These are phyloP conservation scores for Lipomyces kockii DNA, from an alignment of 805 yeast genomes.

Conservation along the genomic window DNA sequence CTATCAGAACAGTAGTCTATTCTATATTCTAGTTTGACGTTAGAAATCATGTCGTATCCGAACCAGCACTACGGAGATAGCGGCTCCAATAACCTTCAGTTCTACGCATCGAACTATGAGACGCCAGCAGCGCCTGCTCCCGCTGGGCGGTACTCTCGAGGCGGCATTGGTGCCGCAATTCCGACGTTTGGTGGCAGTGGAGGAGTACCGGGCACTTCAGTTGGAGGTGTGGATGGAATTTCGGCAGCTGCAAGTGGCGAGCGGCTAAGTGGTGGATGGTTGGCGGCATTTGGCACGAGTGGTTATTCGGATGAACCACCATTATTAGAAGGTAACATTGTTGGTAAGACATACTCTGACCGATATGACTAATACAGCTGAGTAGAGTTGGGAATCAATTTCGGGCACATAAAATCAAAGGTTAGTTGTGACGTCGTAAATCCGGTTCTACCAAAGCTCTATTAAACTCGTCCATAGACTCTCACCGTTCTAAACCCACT, in stretches of 20 bases:
- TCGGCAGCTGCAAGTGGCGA: slow-evolving; percentile 45
- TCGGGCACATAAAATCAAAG: slow-evolving; percentile 79
- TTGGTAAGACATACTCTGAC: not conserved
- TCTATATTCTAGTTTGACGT: not conserved
- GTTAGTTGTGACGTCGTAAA: slow-evolving; percentile 16
- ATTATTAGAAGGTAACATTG: slow-evolving; percentile 59
- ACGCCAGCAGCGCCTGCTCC: slow-evolving; percentile 11
- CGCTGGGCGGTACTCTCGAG: slow-evolving; percentile 42
- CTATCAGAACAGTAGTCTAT: not conserved
- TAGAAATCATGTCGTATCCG: not conserved
- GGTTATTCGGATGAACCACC: slow-evolving; percentile 98
- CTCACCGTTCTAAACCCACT: slow-evolving; percentile 63
- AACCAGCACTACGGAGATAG: not conserved
- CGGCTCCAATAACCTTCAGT: slow-evolving; percentile 40
- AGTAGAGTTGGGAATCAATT: slow-evolving; percentile 85
- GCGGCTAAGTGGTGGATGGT: slow-evolving; percentile 69
- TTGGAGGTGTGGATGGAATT: slow-evolving; percentile 43
- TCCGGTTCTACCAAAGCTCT: not conserved
- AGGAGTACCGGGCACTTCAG: slow-evolving; percentile 40
- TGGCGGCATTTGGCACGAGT: slow-evolving; percentile 90
- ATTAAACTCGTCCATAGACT: not conserved
- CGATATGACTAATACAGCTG: not conserved
- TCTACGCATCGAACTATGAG: slow-evolving; percentile 43
- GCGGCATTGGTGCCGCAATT: slow-evolving; percentile 39
- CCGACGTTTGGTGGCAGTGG: slow-evolving; percentile 25